These are phyloP conservation scores for Aspergillus calidoustus DNA, from an alignment of 2,329 filamentous ascomycete genomes.

Conservation along the genomic window DNA sequence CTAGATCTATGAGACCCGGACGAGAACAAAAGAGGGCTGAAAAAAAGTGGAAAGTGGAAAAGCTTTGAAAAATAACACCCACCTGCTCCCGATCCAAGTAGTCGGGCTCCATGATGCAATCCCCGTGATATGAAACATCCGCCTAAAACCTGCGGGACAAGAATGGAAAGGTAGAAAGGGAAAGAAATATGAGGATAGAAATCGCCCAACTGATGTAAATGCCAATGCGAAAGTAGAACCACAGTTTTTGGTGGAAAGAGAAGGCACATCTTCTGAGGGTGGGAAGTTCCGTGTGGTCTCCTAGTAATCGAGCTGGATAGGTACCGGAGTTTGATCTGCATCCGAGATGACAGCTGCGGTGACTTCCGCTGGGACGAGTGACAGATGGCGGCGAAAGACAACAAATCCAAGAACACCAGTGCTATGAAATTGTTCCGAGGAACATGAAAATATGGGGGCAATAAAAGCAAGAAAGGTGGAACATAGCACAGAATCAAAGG, in stretches of 20 bases:
- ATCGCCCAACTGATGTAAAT: conserved; percentile 6
- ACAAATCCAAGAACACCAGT: conserved; percentile 28
- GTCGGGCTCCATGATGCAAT: conserved; percentile 21
- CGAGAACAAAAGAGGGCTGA: not conserved
- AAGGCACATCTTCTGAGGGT: conserved; percentile 1
- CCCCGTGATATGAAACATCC: conserved; percentile 17
- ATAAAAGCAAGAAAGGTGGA: conserved; percentile 23
- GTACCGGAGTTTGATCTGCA: not conserved
- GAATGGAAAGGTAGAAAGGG: conserved; percentile 1
- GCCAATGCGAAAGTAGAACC: conserved; percentile 15
- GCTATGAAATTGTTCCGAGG: conserved; percentile 25
- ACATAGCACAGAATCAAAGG: conserved; percentile 21
- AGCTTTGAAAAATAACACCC: conserved; percentile 17
- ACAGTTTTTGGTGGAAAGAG: not conserved
- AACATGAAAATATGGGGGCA: conserved; percentile 20
- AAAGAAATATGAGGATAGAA: not conserved
- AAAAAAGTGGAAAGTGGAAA: not conserved
- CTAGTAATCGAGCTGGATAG: not conserved
- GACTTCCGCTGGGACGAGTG: not conserved
- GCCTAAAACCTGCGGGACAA: not conserved
- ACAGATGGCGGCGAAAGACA: conserved; percentile 16
- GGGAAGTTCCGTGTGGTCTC: conserved; percentile 4
- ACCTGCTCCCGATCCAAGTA: conserved; percentile 21
- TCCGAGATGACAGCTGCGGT: not conserved
- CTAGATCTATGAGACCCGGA: not conserved